These are phyloP conservation scores for Penicillium daleae DNA, from an alignment of 495 filamentous ascomycete species.

Conservation along the genomic window DNA sequence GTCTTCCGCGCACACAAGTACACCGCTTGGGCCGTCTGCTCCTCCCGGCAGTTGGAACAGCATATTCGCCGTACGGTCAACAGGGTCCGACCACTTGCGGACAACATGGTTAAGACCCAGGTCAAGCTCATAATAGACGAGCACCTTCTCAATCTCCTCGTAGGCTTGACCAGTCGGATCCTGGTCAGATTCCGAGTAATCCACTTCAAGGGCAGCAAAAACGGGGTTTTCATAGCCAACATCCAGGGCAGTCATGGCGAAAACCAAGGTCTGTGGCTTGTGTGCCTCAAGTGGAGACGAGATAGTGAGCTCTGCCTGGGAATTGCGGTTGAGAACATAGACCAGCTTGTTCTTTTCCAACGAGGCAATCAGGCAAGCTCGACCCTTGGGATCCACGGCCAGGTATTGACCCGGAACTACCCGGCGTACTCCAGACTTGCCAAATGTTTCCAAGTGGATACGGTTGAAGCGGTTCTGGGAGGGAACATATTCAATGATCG, in stretches of 20 bases:
- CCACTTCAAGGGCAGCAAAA: slow-evolving; percentile 91
- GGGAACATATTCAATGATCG: slow-evolving; percentile 89
- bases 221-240: slow-evolving; percentile 96
- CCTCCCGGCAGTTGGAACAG: slow-evolving; percentile 97
- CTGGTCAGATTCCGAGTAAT: slow-evolving; percentile 89
- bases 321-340: slow-evolving; percentile 95
- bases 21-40: slow-evolving; percentile 89
- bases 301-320: slow-evolving; percentile 91
- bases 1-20: slow-evolving; percentile 92
- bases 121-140: slow-evolving; percentile 98
- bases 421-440: slow-evolving; percentile 92
- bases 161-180: slow-evolving; percentile 85
- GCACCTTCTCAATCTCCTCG: slow-evolving; percentile 78
- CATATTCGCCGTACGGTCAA: slow-evolving; percentile 86
- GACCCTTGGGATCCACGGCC: slow-evolving; percentile 90
- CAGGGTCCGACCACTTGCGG: slow-evolving; percentile 90
- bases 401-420: slow-evolving; percentile 96
- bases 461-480: slow-evolving; percentile 85
- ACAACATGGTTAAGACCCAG: slow-evolving; percentile 97
- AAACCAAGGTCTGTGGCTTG: slow-evolving; percentile 89
- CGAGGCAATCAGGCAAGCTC: slow-evolving; percentile 91
- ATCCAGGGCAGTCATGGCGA: slow-evolving; percentile 83
- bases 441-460: slow-evolving; percentile 94
- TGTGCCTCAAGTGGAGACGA: slow-evolving; percentile 98
- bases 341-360: slow-evolving; percentile 99